Percentiles rank a stretch among this genome's conserved stretches.
phyloP scores from a whole-genome alignment of 805 yeast genomes.

The Metschnikowia proteae region DNA sequence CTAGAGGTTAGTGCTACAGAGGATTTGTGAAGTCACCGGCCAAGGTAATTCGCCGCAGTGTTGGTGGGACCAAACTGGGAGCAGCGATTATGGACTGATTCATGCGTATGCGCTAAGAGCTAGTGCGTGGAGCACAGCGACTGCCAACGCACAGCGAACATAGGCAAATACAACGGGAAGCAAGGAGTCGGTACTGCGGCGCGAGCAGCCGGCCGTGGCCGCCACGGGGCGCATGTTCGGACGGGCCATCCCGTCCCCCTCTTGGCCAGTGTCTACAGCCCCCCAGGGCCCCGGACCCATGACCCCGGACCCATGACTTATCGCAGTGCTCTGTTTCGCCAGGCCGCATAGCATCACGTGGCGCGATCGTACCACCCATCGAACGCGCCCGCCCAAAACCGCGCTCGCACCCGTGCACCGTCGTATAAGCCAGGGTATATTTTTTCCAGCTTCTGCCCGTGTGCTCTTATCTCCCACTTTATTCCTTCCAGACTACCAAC shows the following conservation, averaged over 20 bases:
- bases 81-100: slow-evolving; percentile 1
- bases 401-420: slow-evolving; percentile 17
- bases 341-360: slow-evolving; percentile 3
- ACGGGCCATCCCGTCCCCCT: too few species aligned
- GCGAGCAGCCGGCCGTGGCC: too few species aligned
- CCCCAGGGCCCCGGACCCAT: too few species aligned
- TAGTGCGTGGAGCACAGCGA: not conserved
- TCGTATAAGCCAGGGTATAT: slow-evolving; percentile 12
- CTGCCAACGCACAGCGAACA: not conserved
- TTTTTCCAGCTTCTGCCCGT: not conserved
- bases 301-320: not conserved
- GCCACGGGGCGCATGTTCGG: too few species aligned
- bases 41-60: not conserved
- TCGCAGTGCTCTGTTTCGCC: slow-evolving; percentile 6
- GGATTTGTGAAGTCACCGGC: not conserved
- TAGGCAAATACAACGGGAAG: not conserved
- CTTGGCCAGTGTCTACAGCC: too few species aligned
- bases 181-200: too few species aligned
- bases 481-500: not conserved
- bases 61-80: not conserved
- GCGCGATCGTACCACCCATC: not conserved
- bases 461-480: not conserved
- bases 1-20: too few species aligned
- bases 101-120: slow-evolving; percentile 2
- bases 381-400: slow-evolving; percentile 4